Evolutionary conservation across 202 grass and related monocot species (phyloP), one percentile per base, ranked within the genome.

Genomic region (Carex sylvatica): DNA sequence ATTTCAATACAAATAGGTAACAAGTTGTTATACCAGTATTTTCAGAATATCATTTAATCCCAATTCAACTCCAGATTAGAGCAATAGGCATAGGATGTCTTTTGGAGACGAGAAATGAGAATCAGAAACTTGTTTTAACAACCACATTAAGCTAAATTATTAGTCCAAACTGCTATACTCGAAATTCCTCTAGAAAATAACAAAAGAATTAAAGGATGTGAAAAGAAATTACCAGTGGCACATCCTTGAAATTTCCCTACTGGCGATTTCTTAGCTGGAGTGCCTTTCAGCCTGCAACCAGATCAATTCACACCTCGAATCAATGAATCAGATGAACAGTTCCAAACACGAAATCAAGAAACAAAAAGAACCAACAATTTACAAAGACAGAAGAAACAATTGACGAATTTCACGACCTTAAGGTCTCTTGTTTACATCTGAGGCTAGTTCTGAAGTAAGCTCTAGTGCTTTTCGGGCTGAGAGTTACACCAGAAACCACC

Each of bases 391-490:
- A 60, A 74, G n/a, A 54, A 53, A 14, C 47, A 74, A 30, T 64
- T 30, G 35, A 55, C 11, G 7, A 84, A 61, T 62, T 19, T 31
- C 35, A 83, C 80, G 87, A 67, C 94, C 94, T 95, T 67, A 92
- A 51, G 9, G 89, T 90, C 83, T 99, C 96, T 81, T 99, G 91
- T 88, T 99, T 99, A 88, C 96, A 99, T 8, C 89, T 78, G 82
- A 99, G 86, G 82, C 96, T 99, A 61, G 96, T 99, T n/a, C 84
- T 90, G 74, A 93, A 90, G 80, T 99, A 95, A 14, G 90, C 91
- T 61, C 84, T 88, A 24, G 92, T 99, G 89, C 96, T 99, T 28
- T 89, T 93, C 1, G 96, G 96, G 89, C 96, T 99, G 81, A 99
- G 96, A 79, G 61, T 93, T 33, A 93, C 83, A 15, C 92, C 96